phyloP scores from a whole-genome alignment of 148 eudicot genomes.

The Drosera capensis region DNA sequence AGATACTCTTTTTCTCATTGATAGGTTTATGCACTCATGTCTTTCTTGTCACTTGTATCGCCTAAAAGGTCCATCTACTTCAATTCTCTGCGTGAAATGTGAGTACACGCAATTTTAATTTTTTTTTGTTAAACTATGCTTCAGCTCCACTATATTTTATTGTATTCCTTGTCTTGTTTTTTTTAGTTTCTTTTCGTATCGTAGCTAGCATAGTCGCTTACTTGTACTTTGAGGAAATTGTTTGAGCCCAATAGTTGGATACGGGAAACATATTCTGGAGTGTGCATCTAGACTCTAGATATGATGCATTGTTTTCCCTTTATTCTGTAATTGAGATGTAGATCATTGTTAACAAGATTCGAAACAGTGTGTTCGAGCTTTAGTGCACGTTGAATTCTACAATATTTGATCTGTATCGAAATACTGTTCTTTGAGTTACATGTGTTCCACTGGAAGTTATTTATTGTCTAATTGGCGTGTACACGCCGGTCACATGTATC shows the following conservation, averaged over 20 bases:
- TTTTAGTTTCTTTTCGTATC: neutral
- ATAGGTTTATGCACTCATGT: conserved; percentile 93
- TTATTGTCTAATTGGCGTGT: no score
- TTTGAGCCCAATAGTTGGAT: neutral
- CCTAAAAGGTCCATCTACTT: conserved; percentile 71
- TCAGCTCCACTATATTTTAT: neutral
- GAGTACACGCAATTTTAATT: conserved; percentile 19
- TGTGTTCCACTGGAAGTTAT: no score
- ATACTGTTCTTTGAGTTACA: no score
- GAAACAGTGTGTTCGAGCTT: no score
- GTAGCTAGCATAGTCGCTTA: neutral
- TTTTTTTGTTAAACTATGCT: neutral
- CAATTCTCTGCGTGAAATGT: conserved; percentile 87
- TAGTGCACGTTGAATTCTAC: no score
- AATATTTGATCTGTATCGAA: no score
- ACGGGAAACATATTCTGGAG: no score
- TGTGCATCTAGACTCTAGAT: no score
- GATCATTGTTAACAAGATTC: no score
- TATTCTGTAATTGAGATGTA: no score
- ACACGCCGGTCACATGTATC: no score
- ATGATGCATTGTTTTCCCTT: no score
- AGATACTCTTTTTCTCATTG: conserved; percentile 1
- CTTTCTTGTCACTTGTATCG: conserved; percentile 66
- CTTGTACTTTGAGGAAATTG: neutral
- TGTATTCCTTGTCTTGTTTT: neutral